These are phyloP conservation scores for Pezicula carpinea DNA, from an alignment of 2,329 filamentous ascomycete genomes.

Conservation along the genomic window DNA sequence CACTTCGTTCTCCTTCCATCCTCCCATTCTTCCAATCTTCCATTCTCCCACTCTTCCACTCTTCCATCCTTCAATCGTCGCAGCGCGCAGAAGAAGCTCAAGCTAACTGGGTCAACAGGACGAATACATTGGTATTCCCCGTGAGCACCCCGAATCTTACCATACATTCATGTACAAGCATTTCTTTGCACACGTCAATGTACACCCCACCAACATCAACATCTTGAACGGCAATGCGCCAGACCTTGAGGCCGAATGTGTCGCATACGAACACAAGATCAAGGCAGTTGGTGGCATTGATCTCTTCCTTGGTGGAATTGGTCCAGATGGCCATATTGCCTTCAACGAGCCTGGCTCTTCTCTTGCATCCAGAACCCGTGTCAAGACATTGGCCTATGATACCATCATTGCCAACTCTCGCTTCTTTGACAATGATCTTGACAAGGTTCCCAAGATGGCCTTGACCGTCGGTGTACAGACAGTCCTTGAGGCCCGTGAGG, in stretches of 20 bases:
- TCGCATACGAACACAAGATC: constrained; percentile 76
- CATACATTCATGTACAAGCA: constrained; percentile 93
- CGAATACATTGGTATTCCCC: constrained; percentile 80
- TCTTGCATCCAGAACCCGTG: constrained; percentile 70
- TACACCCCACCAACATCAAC: constrained; percentile 76
- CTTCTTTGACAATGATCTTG: constrained; percentile 74
- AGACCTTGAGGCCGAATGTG: constrained; percentile 72
- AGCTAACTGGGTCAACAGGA: constrained; percentile 45
- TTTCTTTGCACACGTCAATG: constrained; percentile 83
- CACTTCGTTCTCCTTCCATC: constrained; percentile 12
- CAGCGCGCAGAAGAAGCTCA: background rate
- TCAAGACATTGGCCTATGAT: constrained; percentile 84
- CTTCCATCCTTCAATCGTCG: too few species aligned
- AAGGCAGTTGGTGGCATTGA: constrained; percentile 72
- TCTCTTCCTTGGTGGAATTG: constrained; percentile 80
- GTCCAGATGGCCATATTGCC: constrained; percentile 81
- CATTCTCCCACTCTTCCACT: constrained; percentile 1
- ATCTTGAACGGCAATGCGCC: constrained; percentile 77
- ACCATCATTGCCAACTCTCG: constrained; percentile 81
- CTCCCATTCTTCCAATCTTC: constrained; percentile 15
- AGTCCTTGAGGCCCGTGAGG: constrained; percentile 73
- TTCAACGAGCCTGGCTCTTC: constrained; percentile 88
- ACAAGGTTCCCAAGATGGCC: constrained; percentile 73
- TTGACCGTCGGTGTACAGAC: constrained; percentile 83
- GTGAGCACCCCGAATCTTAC: constrained; percentile 81